These are phyloP conservation scores for Pythium sp. DNA, from an alignment of 352 stramenopile species.

Conservation along the genomic window DNA sequence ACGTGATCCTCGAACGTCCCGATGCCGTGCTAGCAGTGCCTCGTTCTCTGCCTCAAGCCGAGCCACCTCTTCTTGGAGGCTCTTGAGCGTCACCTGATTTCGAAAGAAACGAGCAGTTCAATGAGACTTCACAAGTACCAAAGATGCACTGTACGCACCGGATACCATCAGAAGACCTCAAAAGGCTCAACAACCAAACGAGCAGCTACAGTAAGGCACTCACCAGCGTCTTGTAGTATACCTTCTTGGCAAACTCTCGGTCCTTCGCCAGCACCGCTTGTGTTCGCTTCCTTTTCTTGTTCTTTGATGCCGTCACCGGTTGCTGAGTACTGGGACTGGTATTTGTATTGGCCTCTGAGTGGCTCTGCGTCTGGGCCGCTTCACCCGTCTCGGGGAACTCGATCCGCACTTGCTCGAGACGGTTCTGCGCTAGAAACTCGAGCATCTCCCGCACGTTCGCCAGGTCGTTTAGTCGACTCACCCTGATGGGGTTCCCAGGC, in stretches of 20 bases:
- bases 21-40: background rate
- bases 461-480: background rate
- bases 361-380: background rate
- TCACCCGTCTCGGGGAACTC: background rate
- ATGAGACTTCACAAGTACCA: background rate
- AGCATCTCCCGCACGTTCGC: conserved; percentile 6
- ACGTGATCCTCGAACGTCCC: background rate
- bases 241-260: conserved; percentile 10
- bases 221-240: conserved; percentile 17
- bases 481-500: background rate
- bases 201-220: background rate
- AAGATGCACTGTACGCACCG: background rate
- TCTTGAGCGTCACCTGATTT: background rate
- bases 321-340: background rate
- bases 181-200: background rate
- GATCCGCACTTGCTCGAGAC: background rate
- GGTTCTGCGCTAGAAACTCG: conserved; percentile 6
- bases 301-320: background rate
- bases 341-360: background rate
- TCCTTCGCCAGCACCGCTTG: background rate
- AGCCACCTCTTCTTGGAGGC: background rate
- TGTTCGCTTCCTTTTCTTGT: conserved; percentile 5
- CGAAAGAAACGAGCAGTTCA: background rate
- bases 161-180: background rate
- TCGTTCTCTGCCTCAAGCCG: conserved; percentile 4